Percentiles rank a stretch among this genome's conserved stretches.
Evolutionary conservation across 2,329 filamentous ascomycete genomes (phyloP).

Genomic region (Fusarium nygamai): DNA sequence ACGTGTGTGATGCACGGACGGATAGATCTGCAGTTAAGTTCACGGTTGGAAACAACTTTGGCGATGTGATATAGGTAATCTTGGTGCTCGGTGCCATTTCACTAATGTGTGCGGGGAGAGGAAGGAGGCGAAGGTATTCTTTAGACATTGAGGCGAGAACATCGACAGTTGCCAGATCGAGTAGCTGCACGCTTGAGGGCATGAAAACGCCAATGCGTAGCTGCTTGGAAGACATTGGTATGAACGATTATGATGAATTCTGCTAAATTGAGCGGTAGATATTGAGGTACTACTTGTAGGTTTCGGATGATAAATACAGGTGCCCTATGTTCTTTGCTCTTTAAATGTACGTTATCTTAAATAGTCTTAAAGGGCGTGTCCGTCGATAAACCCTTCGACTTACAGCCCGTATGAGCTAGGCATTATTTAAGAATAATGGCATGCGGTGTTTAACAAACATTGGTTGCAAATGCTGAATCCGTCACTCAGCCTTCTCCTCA

Average conservation of each 20-base stretch:
- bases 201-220: conserved; percentile 63
- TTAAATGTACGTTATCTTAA: not conserved
- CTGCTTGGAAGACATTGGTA: conserved; percentile 29
- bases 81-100: conserved; percentile 55
- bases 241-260: not conserved
- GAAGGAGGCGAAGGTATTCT: conserved; percentile 53
- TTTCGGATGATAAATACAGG: not conserved
- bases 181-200: conserved; percentile 56
- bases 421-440: not conserved
- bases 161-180: conserved; percentile 63
- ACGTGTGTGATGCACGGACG: conserved; percentile 56
- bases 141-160: conserved; percentile 58
- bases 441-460: not conserved
- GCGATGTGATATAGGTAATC: conserved; percentile 59
- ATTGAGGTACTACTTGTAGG: not conserved
- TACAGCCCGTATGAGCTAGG: conserved; percentile 10
- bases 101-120: conserved; percentile 49
- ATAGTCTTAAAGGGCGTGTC: not conserved
- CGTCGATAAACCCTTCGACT: not conserved
- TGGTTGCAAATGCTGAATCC: conserved; percentile 20
- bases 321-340: not conserved
- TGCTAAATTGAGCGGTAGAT: not conserved
- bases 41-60: conserved; percentile 49
- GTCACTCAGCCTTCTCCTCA: conserved; percentile 18
- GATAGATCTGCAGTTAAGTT: conserved; percentile 53